Evolutionary conservation across 139 green algal genomes (phyloP), one percentile per base, ranked within the genome.

Genomic region (Chlorella sorokiniana): DNA sequence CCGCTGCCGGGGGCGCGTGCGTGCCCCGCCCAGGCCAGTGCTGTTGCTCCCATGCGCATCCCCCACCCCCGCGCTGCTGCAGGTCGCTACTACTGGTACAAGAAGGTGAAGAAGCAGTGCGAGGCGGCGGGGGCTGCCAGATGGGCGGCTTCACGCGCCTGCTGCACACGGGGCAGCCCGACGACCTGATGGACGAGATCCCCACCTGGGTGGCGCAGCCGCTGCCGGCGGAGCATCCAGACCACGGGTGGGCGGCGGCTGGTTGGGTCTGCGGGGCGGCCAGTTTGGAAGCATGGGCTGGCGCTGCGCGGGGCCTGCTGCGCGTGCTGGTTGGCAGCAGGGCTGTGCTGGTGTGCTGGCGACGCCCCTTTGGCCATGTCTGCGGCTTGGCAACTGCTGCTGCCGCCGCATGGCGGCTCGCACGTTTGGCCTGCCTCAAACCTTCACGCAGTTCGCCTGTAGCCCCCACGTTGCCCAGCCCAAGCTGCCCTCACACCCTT

Each of bases 111-210:
- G 75, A 81, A 82, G 42, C 80, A 90, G 72, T 96, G 96, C 83
- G 86, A 96, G 68, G 86, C 82, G 64, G 63, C 64, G 63, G 85
- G 78, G 22, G 75, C 4, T 94, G 92, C 85, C 86, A 93, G 65
- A 97, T 98, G 94, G 96, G 95, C 11, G 95, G 93, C 42, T 99
- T 97, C 88, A 99, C 96, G 18, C 91, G 96, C 14, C 78, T 99
- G 63, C 90, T 99, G 85, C 96, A 99, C 91, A 94, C 88, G 14
- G 96, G 96, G 1, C 16, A 84, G 27, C 27, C 87, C 2, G 96
- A 99, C 78, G 92, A 98, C 38, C 89, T 99, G 23, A 97, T 99
- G 92, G 91, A 96, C 65, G 95, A 98, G 83, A 96, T 99, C 20
- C 96, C 96, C 31, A 98, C 96, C 16, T 92, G 96, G 76, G 91